These are phyloP conservation scores for Aurifilum marmelostoma DNA, from an alignment of 2,329 filamentous ascomycete species.

Conservation along the genomic window DNA sequence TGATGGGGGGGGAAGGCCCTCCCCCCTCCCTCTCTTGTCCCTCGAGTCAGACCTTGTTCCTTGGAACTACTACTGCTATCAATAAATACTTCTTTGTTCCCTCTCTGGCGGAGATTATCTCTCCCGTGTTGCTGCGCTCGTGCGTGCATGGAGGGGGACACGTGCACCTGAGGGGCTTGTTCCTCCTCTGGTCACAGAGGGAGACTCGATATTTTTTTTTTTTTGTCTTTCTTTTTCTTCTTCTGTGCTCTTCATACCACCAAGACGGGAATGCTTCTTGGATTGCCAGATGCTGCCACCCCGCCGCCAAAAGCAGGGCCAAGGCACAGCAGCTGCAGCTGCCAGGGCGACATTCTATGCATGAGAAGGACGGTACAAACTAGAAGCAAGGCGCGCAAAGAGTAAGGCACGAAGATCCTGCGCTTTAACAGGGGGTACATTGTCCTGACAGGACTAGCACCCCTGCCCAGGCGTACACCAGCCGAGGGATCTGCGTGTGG, in stretches of 20 bases:
- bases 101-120: neutral
- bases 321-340: neutral
- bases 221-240: too few relatives aligned
- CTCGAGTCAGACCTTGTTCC: neutral
- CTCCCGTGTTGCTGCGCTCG: neutral
- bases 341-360: neutral
- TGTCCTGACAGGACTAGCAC: neutral
- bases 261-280: too few relatives aligned
- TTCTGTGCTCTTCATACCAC: too few relatives aligned
- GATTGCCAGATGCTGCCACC: too few relatives aligned
- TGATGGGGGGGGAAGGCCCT: neutral
- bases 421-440: neutral
- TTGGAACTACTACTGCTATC: neutral
- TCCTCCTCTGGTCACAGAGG: too few relatives aligned
- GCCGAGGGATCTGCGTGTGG: conserved; percentile 12
- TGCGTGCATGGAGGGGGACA: too few relatives aligned
- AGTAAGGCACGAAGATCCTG: neutral
- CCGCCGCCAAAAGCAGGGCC: too few relatives aligned
- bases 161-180: too few relatives aligned
- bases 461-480: neutral
- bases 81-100: neutral
- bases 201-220: too few relatives aligned
- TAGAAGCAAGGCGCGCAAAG: neutral
- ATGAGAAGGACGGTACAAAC: neutral
- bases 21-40: neutral